Conservation (phyloP, 441 rosid species). For the Erysimum pusillum region DNA sequence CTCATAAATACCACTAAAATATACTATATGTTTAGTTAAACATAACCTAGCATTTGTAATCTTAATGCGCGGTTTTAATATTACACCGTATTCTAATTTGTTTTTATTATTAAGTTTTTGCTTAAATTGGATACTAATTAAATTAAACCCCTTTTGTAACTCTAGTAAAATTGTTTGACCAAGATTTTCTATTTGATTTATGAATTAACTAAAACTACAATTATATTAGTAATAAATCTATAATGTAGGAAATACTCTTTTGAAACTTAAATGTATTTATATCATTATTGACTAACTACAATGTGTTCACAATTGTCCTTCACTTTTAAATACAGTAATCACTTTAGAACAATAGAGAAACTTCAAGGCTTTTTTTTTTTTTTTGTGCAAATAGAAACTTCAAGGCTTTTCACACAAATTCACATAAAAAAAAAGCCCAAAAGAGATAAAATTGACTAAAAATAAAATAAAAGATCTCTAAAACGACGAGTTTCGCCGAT, state of each 20-base stretch:
- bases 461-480: not conserved
- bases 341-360: not conserved
- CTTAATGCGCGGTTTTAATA: not conserved
- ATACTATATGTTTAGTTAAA: not conserved
- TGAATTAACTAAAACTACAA: not conserved
- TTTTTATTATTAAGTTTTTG: not conserved
- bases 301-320: not conserved
- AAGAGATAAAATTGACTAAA: not conserved
- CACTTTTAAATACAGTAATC: not conserved
- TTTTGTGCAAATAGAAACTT: no score
- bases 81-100: not conserved
- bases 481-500: constrained; percentile 6
- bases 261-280: not conserved
- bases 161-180: not conserved
- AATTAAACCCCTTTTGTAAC: not conserved
- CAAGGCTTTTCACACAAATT: not conserved
- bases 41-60: not conserved
- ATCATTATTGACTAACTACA: not conserved
- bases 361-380: not conserved
- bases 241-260: not conserved
- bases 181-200: not conserved
- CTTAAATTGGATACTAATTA: not conserved
- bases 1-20: no score
- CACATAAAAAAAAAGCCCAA: not conserved
- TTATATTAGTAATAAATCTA: not conserved